These are phyloP conservation scores for Trypanosoma mega DNA, from an alignment of 208 protist species.

Conservation along the genomic window DNA sequence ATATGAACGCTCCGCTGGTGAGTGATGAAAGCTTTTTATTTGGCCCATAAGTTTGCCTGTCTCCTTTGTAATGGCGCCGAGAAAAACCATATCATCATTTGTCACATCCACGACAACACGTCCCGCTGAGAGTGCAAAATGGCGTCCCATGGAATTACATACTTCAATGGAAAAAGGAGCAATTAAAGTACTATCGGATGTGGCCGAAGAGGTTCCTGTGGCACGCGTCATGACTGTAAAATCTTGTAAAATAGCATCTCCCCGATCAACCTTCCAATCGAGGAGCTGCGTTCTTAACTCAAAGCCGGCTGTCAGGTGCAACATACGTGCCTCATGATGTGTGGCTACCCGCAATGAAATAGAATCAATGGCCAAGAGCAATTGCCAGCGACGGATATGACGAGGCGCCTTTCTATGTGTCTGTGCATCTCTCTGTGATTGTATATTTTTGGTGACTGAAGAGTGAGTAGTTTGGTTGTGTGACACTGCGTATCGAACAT, in stretches of 20 bases:
- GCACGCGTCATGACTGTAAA: conserved; percentile 8
- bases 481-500: conserved; percentile 54
- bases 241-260: conserved; percentile 5
- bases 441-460: conserved; percentile 16
- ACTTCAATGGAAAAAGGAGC: conserved; percentile 9
- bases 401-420: not conserved
- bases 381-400: conserved; percentile 1
- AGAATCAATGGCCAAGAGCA: conserved; percentile 2
- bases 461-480: too few relatives aligned
- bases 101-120: conserved; percentile 13
- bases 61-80: conserved; percentile 9
- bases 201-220: not conserved
- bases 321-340: not conserved
- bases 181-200: conserved; percentile 11
- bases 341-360: not conserved
- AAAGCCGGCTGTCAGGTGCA: conserved; percentile 6
- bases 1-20: conserved; percentile 12
- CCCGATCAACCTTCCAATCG: conserved; percentile 6
- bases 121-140: not conserved
- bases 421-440: not conserved
- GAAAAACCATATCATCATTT: conserved; percentile 4
- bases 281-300: conserved; percentile 1
- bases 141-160: conserved; percentile 6
- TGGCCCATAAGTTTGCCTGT: not conserved
- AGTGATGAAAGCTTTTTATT: not conserved